Evolutionary conservation across 345 rosid genomes (phyloP), one percentile per base, ranked within the genome.

Genomic region (Corchorus olitorius): DNA sequence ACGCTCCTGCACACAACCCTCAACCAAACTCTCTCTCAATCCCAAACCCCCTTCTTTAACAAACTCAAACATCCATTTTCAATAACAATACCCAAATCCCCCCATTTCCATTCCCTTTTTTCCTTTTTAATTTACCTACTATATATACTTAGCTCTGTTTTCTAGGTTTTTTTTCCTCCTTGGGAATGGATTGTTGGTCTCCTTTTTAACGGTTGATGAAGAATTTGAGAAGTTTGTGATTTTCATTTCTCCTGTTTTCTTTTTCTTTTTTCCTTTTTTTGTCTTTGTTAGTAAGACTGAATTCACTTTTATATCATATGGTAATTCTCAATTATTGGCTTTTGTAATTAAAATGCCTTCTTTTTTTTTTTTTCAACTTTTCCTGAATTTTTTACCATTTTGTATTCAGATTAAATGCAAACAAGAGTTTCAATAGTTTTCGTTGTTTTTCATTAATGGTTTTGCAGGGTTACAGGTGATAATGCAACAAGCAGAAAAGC

Each of bases 171-270:
- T 4, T 15, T 27, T 61, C 63, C 64, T 63, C 27, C 2, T 22
- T 22, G 22, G 15, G 78, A 80, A 90, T 92, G 97, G 89, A 92
- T 85, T 84, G 76, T 64, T 92, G 93, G 93, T 77, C 88, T 70
- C 78, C 86, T 65, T 76, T 72, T 55, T 89, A 52, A 8, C 87
- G 3, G 80, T 83, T 67, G 92, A 87, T 70, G 88, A 89, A 72
- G 97, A 92, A 81, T 90, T 86, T 76, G 87, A 87, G 86, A 92
- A 92, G 84, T 93, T 92, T 46, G 86, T 88, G 6, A 84, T n/a
- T n/a, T 85, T 76, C 86, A 93, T 50, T 88, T 92, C 94, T 33
- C 97, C 97, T 14, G 87, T 92, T 94, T 92, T 58, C 41, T n/a
- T n/a, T n/a, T 61, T 52, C 43, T 35, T 65, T 72, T 39, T 39